Evolutionary conservation across 305 asterid species (phyloP).

Genomic region (Striga hermonthica): DNA sequence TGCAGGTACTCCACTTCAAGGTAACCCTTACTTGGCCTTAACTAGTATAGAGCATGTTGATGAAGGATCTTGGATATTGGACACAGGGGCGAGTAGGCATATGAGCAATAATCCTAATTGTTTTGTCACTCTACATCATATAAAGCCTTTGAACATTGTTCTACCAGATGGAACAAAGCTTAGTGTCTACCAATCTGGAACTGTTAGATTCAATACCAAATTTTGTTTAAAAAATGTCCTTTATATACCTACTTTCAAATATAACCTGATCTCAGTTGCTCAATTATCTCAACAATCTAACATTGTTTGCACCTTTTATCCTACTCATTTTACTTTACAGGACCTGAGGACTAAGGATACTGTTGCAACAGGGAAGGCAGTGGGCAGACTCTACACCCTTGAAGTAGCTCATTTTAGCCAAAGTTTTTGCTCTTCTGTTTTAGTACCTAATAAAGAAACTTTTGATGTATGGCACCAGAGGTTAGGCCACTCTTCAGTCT

Average conservation of each 20-base stretch:
- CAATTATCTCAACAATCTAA: not conserved
- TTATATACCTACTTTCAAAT: not conserved
- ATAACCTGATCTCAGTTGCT: not conserved
- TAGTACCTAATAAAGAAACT: not conserved
- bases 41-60: not conserved
- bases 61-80: not conserved
- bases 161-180: not conserved
- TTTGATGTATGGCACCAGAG: not conserved
- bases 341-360: not conserved
- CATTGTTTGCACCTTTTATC: not conserved
- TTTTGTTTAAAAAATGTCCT: not conserved
- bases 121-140: not conserved
- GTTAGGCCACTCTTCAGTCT: not conserved
- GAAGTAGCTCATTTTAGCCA: not conserved
- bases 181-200: not conserved
- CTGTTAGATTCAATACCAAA: not conserved
- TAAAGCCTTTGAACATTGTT: not conserved
- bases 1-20: not conserved
- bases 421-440: not conserved
- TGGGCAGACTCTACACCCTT: not conserved
- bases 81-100: not conserved
- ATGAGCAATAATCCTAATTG: not conserved
- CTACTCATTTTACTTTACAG: not conserved
- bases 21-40: not conserved
- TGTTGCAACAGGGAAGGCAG: not conserved